Base-by-base conservation (phyloP, 345 rosid species). In the Lumnitzera littorea region DNA sequence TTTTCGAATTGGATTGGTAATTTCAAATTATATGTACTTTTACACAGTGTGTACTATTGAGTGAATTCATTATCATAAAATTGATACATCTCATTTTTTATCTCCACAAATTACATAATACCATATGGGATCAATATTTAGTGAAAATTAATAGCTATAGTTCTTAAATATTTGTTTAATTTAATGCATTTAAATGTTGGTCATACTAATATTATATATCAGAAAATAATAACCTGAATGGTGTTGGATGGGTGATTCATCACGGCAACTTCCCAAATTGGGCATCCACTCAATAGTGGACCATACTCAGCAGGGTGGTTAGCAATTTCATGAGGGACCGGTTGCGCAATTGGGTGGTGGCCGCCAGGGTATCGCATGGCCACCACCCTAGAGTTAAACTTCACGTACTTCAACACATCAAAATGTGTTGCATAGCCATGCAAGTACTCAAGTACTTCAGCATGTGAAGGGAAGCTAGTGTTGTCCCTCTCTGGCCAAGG, bases 401-500 rank as follows among this genome's bases (percentile, higher is more conserved):
- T 78, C 46, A 92, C 71, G 51, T 59, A 66, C 71, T 82, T 89
- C 13, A 84, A 59, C 66, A 92, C 55, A 66, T 89, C 96, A 55
- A 87, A 87, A 68, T 78, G 83, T 27, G 70, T 65, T 48, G 87
- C 96, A 57, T 87, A 92, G 27, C 88, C 79, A 23, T 80, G 81
- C 74, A 89, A 76, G 81, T 89, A 92, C 15, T 87, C 96, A 62
- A 87, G 53, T 16, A 92, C 58, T 76, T 89, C 89, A 47, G 57
- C 13, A 62, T 87, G 70, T 46, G 86, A 69, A 51, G 98, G 98
- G 62, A 87, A 89, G 65, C 51, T 64, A 0, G 74, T 61, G 12
- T 79, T 88, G 50, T 87, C 94, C 67, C 96, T 79, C n/a, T 76
- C 69, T 41, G 83, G 83, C 98, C 98, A 92, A 20, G 83, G 94